A percentile compares a stretch with the other conserved stretches of the same genome.
Conservation (phyloP, 345 rosid genomes). For the Pseudoturritis turrita region DNA sequence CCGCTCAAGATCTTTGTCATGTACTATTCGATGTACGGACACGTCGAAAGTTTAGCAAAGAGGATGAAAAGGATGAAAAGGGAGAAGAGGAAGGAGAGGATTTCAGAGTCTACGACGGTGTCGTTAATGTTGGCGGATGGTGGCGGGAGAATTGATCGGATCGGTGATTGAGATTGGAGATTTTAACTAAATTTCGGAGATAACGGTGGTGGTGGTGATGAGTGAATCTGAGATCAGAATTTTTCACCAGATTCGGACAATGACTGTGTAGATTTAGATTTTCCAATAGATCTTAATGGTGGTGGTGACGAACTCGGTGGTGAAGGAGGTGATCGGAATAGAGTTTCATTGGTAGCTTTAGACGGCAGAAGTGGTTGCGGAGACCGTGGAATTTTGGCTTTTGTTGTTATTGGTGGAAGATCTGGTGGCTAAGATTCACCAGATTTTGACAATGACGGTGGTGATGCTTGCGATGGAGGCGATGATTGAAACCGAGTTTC, state of each 20-base stretch:
- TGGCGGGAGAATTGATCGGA: too few relatives aligned
- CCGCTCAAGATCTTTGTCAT: slow-evolving; percentile 44
- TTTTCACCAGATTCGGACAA: not conserved
- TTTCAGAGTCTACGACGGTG: not conserved
- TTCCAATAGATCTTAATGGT: too few relatives aligned
- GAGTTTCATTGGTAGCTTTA: too few relatives aligned
- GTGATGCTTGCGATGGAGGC: not conserved
- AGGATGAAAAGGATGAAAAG: slow-evolving; percentile 72
- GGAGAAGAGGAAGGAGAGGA: too few relatives aligned
- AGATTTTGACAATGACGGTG: not conserved
- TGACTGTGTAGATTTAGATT: not conserved
- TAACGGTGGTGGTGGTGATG: slow-evolving; percentile 3
- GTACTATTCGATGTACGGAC: slow-evolving; percentile 75
- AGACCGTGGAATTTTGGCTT: too few relatives aligned
- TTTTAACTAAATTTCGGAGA: not conserved
- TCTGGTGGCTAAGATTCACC: too few relatives aligned
- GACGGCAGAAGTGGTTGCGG: too few relatives aligned
- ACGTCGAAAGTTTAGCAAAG: slow-evolving; percentile 61
- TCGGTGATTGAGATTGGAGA: not conserved
- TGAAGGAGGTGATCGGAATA: too few relatives aligned
- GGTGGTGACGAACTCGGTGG: too few relatives aligned
- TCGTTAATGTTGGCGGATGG: not conserved
- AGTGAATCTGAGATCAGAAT: not conserved
- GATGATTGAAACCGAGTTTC: not conserved
- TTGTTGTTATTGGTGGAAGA: too few relatives aligned